Percentiles rank a stretch among this genome's conserved stretches.
These are phyloP conservation scores for Cotoneaster glaucophyllus DNA, from an alignment of 306 rosid genomes.

Conservation along the genomic window DNA sequence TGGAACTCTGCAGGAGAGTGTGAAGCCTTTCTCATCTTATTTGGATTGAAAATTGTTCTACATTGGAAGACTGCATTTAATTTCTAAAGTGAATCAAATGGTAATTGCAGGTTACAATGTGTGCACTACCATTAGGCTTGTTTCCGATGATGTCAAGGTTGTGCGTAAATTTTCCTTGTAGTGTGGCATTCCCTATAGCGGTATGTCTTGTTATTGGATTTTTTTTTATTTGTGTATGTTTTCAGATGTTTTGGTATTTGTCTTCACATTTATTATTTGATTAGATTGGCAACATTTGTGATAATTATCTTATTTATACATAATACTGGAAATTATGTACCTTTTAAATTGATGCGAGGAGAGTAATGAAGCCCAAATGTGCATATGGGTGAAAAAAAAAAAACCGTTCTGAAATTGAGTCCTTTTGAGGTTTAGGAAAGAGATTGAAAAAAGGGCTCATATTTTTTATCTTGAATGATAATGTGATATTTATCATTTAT, in stretches of 20 bases:
- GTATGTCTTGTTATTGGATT: conserved; percentile 22
- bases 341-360: too few relatives aligned
- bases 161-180: conserved; percentile 69
- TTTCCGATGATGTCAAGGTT: conserved; percentile 59
- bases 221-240: neutral
- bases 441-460: neutral
- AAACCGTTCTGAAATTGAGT: neutral
- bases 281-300: neutral
- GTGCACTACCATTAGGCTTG: conserved; percentile 30
- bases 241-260: neutral
- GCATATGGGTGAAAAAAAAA: neutral
- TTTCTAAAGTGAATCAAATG: too few relatives aligned
- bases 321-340: neutral
- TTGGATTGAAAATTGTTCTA: too few relatives aligned
- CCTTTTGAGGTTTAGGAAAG: neutral
- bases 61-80: too few relatives aligned
- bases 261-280: neutral
- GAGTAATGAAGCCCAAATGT: neutral
- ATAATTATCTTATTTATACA: neutral
- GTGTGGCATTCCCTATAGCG: conserved; percentile 64
- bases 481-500: neutral
- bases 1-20: neutral
- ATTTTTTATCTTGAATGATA: neutral
- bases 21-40: too few relatives aligned
- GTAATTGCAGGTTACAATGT: too few relatives aligned